These are phyloP conservation scores for Ceratocystis huliohia DNA, from an alignment of 2,329 filamentous ascomycete species.

Conservation along the genomic window DNA sequence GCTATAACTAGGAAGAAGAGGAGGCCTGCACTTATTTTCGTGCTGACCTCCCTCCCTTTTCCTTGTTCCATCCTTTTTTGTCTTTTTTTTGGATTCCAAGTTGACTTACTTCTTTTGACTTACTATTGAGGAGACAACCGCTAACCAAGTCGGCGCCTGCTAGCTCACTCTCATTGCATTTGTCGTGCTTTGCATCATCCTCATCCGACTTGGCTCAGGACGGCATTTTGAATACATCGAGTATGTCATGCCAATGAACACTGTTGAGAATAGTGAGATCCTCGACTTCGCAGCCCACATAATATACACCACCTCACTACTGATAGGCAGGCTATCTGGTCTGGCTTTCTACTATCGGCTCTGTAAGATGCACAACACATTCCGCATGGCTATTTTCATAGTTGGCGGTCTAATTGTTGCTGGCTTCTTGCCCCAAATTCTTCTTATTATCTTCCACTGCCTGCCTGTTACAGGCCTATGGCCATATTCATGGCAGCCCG, in stretches of 20 bases:
- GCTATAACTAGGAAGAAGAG: not conserved
- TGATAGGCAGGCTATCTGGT: constrained; percentile 39
- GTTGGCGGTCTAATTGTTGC: constrained; percentile 30
- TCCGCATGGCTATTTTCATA: constrained; percentile 29
- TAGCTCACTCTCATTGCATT: constrained; percentile 33
- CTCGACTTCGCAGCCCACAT: constrained; percentile 40
- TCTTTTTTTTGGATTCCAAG: too few relatives aligned
- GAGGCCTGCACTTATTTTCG: too few relatives aligned
- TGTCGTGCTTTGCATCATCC: constrained; percentile 31
- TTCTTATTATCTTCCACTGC: constrained; percentile 41
- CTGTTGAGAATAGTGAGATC: constrained; percentile 33
- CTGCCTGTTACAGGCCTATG: constrained; percentile 38
- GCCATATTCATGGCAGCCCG: constrained; percentile 38
- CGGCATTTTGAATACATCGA: constrained; percentile 35
- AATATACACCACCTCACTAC: constrained; percentile 38
- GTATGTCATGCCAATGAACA: constrained; percentile 34
- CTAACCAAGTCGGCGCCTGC: constrained; percentile 5
- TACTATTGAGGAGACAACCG: not conserved
- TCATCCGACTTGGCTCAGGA: constrained; percentile 38
- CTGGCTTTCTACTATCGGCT: constrained; percentile 40
- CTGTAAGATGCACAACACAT: constrained; percentile 29
- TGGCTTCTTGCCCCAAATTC: constrained; percentile 36
- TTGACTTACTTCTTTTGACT: not conserved
- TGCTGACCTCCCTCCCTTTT: not conserved
- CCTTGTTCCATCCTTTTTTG: not conserved